Base-by-base conservation (phyloP, 768 basidiomycete genomes). In the Hortiboletus campestris region DNA sequence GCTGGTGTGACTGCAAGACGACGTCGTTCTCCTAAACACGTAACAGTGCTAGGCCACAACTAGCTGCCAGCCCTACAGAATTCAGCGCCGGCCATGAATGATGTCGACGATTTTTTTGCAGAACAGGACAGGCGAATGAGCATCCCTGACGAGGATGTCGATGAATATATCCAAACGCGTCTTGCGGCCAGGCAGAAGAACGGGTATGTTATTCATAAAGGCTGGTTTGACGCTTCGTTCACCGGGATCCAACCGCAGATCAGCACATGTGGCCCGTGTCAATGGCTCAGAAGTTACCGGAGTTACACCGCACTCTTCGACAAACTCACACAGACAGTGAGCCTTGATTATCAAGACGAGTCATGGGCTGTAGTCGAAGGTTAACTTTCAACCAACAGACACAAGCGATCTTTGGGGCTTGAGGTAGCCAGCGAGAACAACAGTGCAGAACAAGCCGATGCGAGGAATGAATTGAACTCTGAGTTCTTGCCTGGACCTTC, bases 111-210 rank as follows among this genome's bases (percentile, higher is more conserved):
- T 2, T 85, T 83, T 57, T 86, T 80, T 61, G 67, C 65, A 20
- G 84, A 85, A 65, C 82, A 81, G 66, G 80, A 85, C 48, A 70
- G 68, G 50, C 75, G 74, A 10, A 81, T 85, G 82, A 76, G 72
- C 44, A 55, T 80, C 17, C 79, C 81, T 4, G 79, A 83, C 38
- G 82, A 84, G 64, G 77, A 80, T 38, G 58, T 80, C 44, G 73
- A 79, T 16, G 76, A 78, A 43, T 85, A 80, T 59, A 58, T 80
- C 44, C 67, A 68, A 42, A 68, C 76, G 29, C 68, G 67, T 38
- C 50, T 68, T 31, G 49, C 51, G 38, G 53, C 45, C 22, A 45
- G 53, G 13, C 55, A 36, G 54, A 58, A n/a, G 53, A 59, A 59
- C 31, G 47, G 22, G 69, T 70, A 46, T 19, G 65, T 29, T 39